Base-by-base conservation (phyloP, 306 rosid species). In the Corylus heterophylla region DNA sequence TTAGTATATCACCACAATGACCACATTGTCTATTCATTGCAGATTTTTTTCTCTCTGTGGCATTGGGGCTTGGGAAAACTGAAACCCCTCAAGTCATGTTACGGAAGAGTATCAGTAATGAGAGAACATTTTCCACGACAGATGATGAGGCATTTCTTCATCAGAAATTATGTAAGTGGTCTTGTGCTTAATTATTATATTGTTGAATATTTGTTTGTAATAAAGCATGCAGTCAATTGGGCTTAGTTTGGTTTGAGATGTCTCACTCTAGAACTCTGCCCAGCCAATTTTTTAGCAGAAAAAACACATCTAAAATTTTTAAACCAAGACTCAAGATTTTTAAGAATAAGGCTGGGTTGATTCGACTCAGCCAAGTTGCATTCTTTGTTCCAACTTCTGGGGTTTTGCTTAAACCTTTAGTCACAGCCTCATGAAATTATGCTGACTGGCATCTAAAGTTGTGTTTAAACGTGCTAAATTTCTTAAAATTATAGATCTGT, bases 31-130 rank as follows among this genome's bases (percentile, higher is more conserved):
- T 78, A 85, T 72, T 77, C 76, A 54, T 71, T 85, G 89, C 89
- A 95, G 98, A 92, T 55, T 92, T 92, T 83, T 95, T 95, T 76
- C 87, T 83, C 55, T 91, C 98, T 59, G 97, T 95, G 80, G 98
- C 94, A 82, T 90, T 95, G 79, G 98, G 98, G 73, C 86, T 95
- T 42, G 98, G 98, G 80, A 71, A 86, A 79, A 92, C 98, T 12
- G 85, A 79, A 78, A 80, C 86, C 44, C 96, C 97, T 50, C 86
- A 90, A 89, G 86, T 62, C 70, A 89, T 88, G 84, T 86, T 77
- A 75, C 87, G 96, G 79, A 92, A 90, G 84, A 95, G 98, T 78
- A 95, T 95, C 55, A 95, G 98, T 78, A 95, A 90, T 27, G 98
- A 95, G 85, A 89, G 98, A 83, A 89, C 97, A 37, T 95, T 95